Evolutionary conservation across 768 basidiomycete genomes (phyloP).

Genomic region (Kwoniella europaea): DNA sequence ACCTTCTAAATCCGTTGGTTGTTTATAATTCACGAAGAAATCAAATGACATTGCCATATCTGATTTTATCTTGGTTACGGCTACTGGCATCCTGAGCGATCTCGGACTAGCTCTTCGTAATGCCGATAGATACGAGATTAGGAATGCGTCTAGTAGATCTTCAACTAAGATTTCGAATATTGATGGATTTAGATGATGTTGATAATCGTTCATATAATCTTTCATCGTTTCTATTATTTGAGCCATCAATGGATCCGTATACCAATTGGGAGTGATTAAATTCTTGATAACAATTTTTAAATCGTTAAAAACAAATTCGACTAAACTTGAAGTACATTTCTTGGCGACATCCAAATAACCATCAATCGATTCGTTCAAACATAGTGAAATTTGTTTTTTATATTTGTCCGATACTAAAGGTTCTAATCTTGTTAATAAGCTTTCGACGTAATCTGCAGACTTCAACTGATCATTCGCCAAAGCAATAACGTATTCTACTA

Average conservation of each 20-base stretch:
- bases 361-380: constrained; percentile 93
- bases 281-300: constrained; percentile 82
- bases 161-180: constrained; percentile 90
- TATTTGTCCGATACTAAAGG: constrained; percentile 93
- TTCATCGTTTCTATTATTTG: constrained; percentile 94
- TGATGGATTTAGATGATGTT: constrained; percentile 84
- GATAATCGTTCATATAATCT: constrained; percentile 96
- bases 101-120: constrained; percentile 74
- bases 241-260: constrained; percentile 75
- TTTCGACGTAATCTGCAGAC: constrained; percentile 90
- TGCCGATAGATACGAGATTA: constrained; percentile 86
- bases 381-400: constrained; percentile 75
- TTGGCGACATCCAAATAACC: constrained; percentile 98
- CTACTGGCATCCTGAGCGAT: constrained; percentile 79
- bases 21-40: constrained; percentile 81
- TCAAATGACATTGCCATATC: constrained; percentile 78
- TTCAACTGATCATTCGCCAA: constrained; percentile 98
- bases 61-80: constrained; percentile 78
- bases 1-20: constrained; percentile 75
- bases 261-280: constrained; percentile 83
- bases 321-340: constrained; percentile 91
- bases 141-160: constrained; percentile 86
- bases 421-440: constrained; percentile 81
- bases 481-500: constrained; percentile 95
- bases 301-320: constrained; percentile 94